phyloP scores from a whole-genome alignment of 345 rosid genomes.

The Lepidium africanum region DNA sequence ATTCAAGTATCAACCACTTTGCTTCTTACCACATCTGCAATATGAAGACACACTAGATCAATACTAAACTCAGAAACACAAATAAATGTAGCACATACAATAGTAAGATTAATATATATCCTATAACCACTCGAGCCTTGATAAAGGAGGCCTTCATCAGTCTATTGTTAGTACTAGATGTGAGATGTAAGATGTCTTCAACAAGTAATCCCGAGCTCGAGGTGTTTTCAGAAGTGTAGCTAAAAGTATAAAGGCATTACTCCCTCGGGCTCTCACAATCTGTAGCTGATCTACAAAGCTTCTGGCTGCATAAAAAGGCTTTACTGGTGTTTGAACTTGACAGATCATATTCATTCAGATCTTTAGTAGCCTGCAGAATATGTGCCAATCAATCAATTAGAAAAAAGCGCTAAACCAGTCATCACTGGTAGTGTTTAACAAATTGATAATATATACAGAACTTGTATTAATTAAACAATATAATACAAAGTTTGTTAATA shows the following conservation, averaged over 20 bases:
- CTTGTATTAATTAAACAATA: too few species aligned
- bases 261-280: conserved; percentile 51
- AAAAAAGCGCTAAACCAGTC: conserved; percentile 79
- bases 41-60: neutral
- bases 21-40: conserved; percentile 86
- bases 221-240: conserved; percentile 47
- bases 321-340: conserved; percentile 70
- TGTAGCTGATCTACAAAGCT: conserved; percentile 45
- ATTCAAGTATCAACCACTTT: conserved; percentile 67
- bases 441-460: too few species aligned
- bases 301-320: conserved; percentile 63
- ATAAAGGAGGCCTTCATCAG: conserved; percentile 34
- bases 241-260: conserved; percentile 58
- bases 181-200: conserved; percentile 61
- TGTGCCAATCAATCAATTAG: conserved; percentile 91
- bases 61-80: neutral
- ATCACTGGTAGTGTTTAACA: neutral
- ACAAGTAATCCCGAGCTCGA: conserved; percentile 81
- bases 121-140: conserved; percentile 60
- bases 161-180: conserved; percentile 30
- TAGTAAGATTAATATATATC: conserved; percentile 34
- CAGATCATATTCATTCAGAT: conserved; percentile 65
- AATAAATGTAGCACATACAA: neutral
- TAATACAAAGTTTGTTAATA: too few species aligned
- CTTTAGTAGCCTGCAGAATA: conserved; percentile 93